phyloP scores from a whole-genome alignment of 805 yeast species.

The Kodamaea hsintzibuensis region DNA sequence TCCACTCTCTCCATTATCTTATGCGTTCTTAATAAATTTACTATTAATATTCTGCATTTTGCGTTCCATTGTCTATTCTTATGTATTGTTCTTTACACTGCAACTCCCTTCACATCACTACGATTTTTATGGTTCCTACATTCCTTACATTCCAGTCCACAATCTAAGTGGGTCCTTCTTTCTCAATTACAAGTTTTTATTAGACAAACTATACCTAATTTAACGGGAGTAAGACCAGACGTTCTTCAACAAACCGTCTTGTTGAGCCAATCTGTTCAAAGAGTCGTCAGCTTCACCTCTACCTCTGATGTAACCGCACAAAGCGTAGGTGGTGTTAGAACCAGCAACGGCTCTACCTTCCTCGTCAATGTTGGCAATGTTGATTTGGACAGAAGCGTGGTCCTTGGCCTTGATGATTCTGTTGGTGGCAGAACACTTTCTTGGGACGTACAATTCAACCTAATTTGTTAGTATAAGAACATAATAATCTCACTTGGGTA shows the following conservation, averaged over 20 bases:
- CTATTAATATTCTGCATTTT: background rate
- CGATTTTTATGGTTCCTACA: background rate
- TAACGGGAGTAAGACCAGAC: slow-evolving; percentile 95
- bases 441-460: slow-evolving; percentile 99
- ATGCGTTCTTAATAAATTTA: background rate
- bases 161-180: background rate
- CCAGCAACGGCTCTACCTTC: slow-evolving; percentile 94
- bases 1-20: background rate
- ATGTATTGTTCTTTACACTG: background rate
- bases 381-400: slow-evolving; percentile 98
- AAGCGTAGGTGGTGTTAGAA: slow-evolving; percentile 90
- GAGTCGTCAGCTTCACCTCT: slow-evolving; percentile 99
- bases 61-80: background rate
- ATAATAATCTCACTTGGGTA: too few species aligned
- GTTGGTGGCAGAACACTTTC: slow-evolving; percentile 99
- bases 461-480: slow-evolving; percentile 24
- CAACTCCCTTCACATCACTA: background rate
- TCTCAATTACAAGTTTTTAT: slow-evolving; percentile 1
- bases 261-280: slow-evolving; percentile 98
- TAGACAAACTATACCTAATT: slow-evolving; percentile 2
- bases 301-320: slow-evolving; percentile 95
- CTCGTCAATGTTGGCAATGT: slow-evolving; percentile 97
- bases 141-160: background rate
- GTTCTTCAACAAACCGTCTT: slow-evolving; percentile 96
- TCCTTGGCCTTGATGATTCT: slow-evolving; percentile 99